A percentile compares a stretch with the other conserved stretches of the same genome.
Conservation (phyloP, 352 stramenopile genomes). For the Globisporangium rhizosaccharum region DNA sequence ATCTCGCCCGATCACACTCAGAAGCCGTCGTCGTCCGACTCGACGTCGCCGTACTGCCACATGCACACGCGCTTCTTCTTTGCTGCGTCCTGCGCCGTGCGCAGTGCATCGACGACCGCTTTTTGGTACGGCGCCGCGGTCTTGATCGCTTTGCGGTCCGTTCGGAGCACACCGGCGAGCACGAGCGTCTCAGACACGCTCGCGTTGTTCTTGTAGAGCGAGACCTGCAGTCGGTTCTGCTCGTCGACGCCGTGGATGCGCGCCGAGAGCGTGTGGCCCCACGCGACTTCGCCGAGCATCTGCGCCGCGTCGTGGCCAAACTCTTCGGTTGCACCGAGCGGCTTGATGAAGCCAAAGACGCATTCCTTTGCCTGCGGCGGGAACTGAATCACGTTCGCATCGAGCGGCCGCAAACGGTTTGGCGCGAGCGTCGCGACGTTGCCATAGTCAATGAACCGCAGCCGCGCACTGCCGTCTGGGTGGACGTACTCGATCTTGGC, state of each 20-base stretch:
- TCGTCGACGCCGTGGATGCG: slow-evolving; percentile 69
- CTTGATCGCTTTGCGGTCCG: slow-evolving; percentile 79
- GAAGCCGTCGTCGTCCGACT: slow-evolving; percentile 91
- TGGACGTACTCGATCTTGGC: slow-evolving; percentile 85
- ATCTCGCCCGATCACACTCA: not conserved
- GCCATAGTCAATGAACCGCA: slow-evolving; percentile 96
- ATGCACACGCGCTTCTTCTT: slow-evolving; percentile 91
- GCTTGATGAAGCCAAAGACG: slow-evolving; percentile 84
- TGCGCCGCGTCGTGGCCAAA: slow-evolving; percentile 91
- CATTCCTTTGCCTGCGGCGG: slow-evolving; percentile 87
- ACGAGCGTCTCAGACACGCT: slow-evolving; percentile 90
- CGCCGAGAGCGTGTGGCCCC: slow-evolving; percentile 88
- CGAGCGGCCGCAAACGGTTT: slow-evolving; percentile 87
- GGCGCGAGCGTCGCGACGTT: slow-evolving; percentile 86
- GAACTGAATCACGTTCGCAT: slow-evolving; percentile 85
- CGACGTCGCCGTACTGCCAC: slow-evolving; percentile 96
- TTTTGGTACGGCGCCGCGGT: slow-evolving; percentile 61
- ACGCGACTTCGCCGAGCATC: slow-evolving; percentile 87
- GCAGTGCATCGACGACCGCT: slow-evolving; percentile 85
- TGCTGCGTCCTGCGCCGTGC: slow-evolving; percentile 87
- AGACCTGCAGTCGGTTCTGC: slow-evolving; percentile 61
- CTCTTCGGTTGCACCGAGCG: slow-evolving; percentile 80
- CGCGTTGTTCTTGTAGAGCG: slow-evolving; percentile 73
- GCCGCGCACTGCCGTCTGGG: slow-evolving; percentile 50
- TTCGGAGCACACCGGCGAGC: slow-evolving; percentile 81